phyloP scores from a whole-genome alignment of 176 grass and related monocot genomes.

The Carex littledalei region DNA sequence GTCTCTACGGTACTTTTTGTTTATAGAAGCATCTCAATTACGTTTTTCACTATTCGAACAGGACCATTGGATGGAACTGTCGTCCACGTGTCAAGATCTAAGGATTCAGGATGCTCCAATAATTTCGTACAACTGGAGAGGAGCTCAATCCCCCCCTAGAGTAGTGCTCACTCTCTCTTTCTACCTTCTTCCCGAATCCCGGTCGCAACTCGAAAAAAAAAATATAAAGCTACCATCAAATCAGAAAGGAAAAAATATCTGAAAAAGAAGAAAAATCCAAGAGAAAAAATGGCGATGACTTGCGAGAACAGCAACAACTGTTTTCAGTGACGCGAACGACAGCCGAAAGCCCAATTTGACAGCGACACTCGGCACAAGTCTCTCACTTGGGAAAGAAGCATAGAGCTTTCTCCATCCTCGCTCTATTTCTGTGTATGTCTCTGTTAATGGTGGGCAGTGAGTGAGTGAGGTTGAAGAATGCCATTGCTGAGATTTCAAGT shows the following conservation, averaged over 20 bases:
- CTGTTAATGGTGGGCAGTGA: constrained; percentile 23
- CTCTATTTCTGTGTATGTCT: neutral
- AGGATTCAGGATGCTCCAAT: too few relatives aligned
- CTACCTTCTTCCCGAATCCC: constrained; percentile 10
- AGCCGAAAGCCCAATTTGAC: constrained; percentile 26
- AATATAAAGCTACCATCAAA: neutral
- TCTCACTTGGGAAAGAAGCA: neutral
- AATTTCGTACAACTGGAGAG: too few relatives aligned
- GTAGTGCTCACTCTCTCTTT: constrained; percentile 4
- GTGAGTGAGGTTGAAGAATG: constrained; percentile 36
- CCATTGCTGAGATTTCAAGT: constrained; percentile 86
- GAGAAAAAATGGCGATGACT: constrained; percentile 8
- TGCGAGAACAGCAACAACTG: constrained; percentile 25
- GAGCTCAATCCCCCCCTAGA: neutral
- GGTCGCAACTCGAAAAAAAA: neutral
- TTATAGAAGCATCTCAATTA: too few relatives aligned
- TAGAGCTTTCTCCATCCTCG: neutral
- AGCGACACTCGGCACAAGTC: constrained; percentile 8
- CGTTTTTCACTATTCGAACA: too few relatives aligned
- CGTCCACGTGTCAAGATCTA: too few relatives aligned
- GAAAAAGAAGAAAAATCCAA: neutral
- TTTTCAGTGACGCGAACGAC: constrained; percentile 10
- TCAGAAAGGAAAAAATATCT: neutral
- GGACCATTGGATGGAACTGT: too few relatives aligned
- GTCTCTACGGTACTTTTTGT: too few relatives aligned